Evolutionary conservation across 2,329 filamentous ascomycete species (phyloP), one percentile per base, ranked within the genome.

Genomic region (Scopulariopsis brevicaulis): DNA sequence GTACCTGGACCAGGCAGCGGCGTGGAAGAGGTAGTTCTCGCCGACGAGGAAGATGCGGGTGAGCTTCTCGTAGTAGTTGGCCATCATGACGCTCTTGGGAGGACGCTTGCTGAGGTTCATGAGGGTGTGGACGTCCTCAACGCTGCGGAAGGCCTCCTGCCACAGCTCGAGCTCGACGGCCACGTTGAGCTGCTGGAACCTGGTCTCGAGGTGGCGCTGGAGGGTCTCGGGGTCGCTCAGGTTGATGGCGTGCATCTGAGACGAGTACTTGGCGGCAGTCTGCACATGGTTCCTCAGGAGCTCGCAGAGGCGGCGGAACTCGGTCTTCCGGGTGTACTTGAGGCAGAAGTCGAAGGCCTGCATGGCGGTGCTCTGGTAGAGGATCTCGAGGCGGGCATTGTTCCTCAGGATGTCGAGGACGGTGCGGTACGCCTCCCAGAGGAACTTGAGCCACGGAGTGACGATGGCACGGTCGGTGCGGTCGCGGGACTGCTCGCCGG

Each of bases 21-120:
- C 94, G 70, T 99, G 94, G 85, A 99, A 99, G 53, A 99, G 85
- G 72, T 97, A 97, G 80, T 99, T 99, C 77, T 97, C 94, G 73
- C 93, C 96, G 64, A 97, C 94, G 62, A 99, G 84, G 82, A 99
- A 99, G 72, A 99, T 99, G 63, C 92, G 86, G 48, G 94, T 96
- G 59, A 99, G 85, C 78, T 97, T 97, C 81, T 99, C 94, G 75
- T 97, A 99, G 82, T 99, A 99, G 79, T 97, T 99, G 76, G 94
- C 94, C 94, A 99, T 99, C 94, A 99, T 97, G 70, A 96, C 81
- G 72, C 96, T 96, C 86, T 97, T 97, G 58, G 94, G 87, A 46
- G 92, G 92, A 58, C 94, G 89, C 83, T 97, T 97, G 86, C 93
- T 97, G 65, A 97, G 82, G 77, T 87, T 97, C 65, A 99, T 85